phyloP scores from a whole-genome alignment of 2,329 filamentous ascomycete genomes.

The Clonostachys chloroleuca region DNA sequence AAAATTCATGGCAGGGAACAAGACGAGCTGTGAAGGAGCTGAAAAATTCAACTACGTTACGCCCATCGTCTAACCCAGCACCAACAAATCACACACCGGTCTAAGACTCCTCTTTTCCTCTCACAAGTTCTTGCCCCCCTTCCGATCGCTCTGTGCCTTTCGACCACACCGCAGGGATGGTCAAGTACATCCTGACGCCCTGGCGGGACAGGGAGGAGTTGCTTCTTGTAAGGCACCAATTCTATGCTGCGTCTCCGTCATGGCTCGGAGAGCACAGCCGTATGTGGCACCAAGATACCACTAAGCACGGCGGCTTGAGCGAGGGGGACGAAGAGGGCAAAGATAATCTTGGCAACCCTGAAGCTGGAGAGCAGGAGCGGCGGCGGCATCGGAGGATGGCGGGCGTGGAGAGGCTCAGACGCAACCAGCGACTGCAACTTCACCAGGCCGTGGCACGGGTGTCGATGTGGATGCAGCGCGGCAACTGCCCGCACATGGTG shows the following conservation, averaged over 20 bases:
- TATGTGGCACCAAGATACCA: background rate
- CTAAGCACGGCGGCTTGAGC: background rate
- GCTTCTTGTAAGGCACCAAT: slow-evolving; percentile 57
- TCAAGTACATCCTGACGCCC: slow-evolving; percentile 68
- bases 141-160: background rate
- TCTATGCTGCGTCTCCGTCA: slow-evolving; percentile 42
- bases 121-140: background rate
- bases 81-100: too few relatives aligned
- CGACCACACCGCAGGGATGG: slow-evolving; percentile 41
- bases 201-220: slow-evolving; percentile 67
- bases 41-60: too few relatives aligned
- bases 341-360: background rate
- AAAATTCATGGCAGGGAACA: too few relatives aligned
- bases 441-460: slow-evolving; percentile 51
- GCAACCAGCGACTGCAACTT: slow-evolving; percentile 16
- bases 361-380: slow-evolving; percentile 3
- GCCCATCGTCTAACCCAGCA: too few relatives aligned
- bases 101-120: too few relatives aligned
- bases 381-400: slow-evolving; percentile 5
- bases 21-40: too few relatives aligned
- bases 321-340: slow-evolving; percentile 1
- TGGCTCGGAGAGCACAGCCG: background rate
- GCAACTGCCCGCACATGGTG: slow-evolving; percentile 72
- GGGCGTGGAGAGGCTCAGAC: background rate
- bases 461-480: slow-evolving; percentile 67